Base-by-base conservation (phyloP, 306 rosid species). In the Dalbergia cultrata region DNA sequence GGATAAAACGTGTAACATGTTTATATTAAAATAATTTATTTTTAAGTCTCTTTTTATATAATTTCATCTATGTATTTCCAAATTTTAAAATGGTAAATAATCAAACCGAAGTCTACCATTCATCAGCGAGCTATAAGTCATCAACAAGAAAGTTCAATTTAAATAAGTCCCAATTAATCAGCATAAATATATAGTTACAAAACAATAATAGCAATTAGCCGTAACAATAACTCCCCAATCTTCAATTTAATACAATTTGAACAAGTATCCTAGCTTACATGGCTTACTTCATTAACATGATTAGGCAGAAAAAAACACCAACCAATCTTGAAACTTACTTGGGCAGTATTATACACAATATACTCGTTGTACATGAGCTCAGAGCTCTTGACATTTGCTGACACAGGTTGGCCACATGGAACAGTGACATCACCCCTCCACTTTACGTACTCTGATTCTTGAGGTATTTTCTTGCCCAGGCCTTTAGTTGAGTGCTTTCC, bases 401-500 rank as follows among this genome's bases (percentile, higher is more conserved):
- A 14, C 73, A 95, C 98, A 37, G 98, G 98, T 81, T 95, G 93
- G 70, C 99, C 99, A 77, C 96, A 93, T 14, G 99, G 99, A 87
- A 95, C 96, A 8, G 78, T 83, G 26, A 95, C 94, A 62, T 87
- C 90, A 39, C 82, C 93, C 85, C 80, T 91, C 99, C 98, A 95
- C 69, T 75, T 93, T 13, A 82, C 89, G 65, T 85, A 80, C 66
- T 90, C 99, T 0, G 91, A 82, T 61, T 85, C 84, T 17, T 74
- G 80, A 21, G 98, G 99, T 83, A 86, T 49, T 83, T 90, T 93
- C 91, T 91, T 93, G 80, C 98, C 99, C 68, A 95, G 84, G 66
- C 99, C 99, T 84, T 91, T 95, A 0, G 97, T 93, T 31, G 98
- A 93, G 75, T 95, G 97, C 89, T 95, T 95, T 77, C 99, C 98